Percentiles rank a stretch among this genome's conserved stretches.
These are phyloP conservation scores for Yamadazyma kitorensis DNA, from an alignment of 805 yeast species.

Conservation along the genomic window DNA sequence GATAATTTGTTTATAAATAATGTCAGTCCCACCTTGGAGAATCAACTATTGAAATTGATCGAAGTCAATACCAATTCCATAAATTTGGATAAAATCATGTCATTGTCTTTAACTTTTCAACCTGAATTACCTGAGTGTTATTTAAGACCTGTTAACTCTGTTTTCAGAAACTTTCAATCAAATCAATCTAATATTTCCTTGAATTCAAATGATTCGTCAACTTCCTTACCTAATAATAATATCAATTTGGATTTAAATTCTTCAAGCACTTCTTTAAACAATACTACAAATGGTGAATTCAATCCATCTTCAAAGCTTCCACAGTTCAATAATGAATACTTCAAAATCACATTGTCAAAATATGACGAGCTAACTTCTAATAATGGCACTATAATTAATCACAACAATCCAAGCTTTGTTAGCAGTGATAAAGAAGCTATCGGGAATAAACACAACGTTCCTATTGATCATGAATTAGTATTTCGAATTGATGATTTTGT, in stretches of 20 bases:
- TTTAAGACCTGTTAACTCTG: conserved; percentile 14
- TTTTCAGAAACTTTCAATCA: not conserved
- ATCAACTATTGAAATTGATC: conserved; percentile 44
- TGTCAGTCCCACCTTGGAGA: conserved; percentile 25
- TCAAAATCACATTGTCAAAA: conserved; percentile 30
- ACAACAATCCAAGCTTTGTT: not conserved
- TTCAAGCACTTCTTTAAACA: not conserved
- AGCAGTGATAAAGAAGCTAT: conserved; percentile 8
- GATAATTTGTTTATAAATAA: conserved; percentile 6
- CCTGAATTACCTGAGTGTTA: conserved; percentile 50
- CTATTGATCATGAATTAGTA: conserved; percentile 29
- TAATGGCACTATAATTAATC: not conserved
- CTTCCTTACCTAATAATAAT: conserved; percentile 10
- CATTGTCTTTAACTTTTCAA: conserved; percentile 60
- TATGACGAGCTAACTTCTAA: conserved; percentile 29
- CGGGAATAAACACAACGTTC: conserved; percentile 23
- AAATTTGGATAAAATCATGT: conserved; percentile 56
- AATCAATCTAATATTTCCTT: conserved; percentile 21
- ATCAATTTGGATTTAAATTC: not conserved
- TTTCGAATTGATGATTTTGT: conserved; percentile 38
- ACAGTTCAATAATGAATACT: conserved; percentile 32
- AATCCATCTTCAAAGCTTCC: conserved; percentile 27
- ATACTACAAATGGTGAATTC: not conserved
- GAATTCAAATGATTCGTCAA: conserved; percentile 22
- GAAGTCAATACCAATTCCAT: conserved; percentile 43